Base-by-base conservation (phyloP, 192 early-diverging fungal genomes). In the Coemansia umbellata region DNA sequence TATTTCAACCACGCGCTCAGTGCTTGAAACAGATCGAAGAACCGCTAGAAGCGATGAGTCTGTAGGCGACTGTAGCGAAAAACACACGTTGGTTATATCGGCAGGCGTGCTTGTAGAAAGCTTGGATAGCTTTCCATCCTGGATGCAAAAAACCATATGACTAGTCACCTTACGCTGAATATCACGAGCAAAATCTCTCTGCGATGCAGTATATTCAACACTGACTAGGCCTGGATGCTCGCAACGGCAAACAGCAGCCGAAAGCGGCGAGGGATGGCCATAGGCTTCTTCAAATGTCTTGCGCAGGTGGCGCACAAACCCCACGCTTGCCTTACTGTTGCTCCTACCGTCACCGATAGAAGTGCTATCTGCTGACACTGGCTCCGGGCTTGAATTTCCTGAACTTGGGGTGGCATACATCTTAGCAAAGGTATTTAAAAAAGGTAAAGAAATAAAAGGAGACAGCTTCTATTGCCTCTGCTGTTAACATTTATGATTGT, bases 1-100 rank as follows among this genome's bases (percentile, higher is more conserved):
- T 21, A 85, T 69, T 69, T 87, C 83, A 13, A 85, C 85, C 57
- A 80, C 81, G 43, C 69, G 69, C 53, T 68, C 50, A 18, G 45
- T 15, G 30, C 15, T 55, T n/a, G 36, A 42, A 22, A 26, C 15
- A n/a, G 49, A 55, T 35, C 82, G 73, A 47, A 51, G 65, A 43
- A 67, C 80, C 24, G 43, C 81, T 53, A 47, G 69, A 28, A 60
- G 60, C 44, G 21, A 66, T 35, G 60, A 50, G 37, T 49, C 73
- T 22, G 32, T 69, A 54, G 50, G 68, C 50, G 27, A 80, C 62
- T 15, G 77, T 64, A 35, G 47, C 31, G 37, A 55, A 32, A 49
- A 56, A 43, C 17, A 45, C 43, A 50, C 71, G 36, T 33, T 67
- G 57, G 44, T 66, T 40, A 27, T 65, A 50, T 48, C 79, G 37